Base-by-base conservation (phyloP, 441 rosid genomes). In the Jatropha podagrica region DNA sequence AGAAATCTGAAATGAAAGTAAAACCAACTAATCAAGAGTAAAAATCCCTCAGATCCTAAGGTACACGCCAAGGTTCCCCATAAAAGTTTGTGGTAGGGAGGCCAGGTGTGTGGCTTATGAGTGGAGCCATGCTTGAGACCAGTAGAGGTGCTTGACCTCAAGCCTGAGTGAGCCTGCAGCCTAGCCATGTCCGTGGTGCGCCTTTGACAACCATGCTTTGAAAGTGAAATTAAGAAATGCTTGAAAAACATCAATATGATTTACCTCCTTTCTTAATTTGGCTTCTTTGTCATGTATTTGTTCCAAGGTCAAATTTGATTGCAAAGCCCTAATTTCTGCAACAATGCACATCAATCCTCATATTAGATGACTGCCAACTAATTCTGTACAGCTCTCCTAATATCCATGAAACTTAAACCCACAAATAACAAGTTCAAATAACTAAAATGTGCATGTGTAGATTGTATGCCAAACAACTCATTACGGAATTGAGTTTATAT, bases 231-330 rank as follows among this genome's bases (percentile, higher is more conserved):
- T 5, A 63, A 38, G 77, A 84, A 49, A 13, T 17, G 40, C 51
- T 61, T 27, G 23, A 40, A 72, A 60, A 59, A 44, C n/a, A 32
- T 49, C 12, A 68, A 27, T 32, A 46, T 48, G 9, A 60, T n/a
- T 60, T 61, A 77, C 85, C 77, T 77, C 81, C 41, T 85, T 83
- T 76, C 82, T 85, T 37, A 93, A 83, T 61, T 83, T 86, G 64
- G 83, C 80, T 78, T 88, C 89, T 79, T 82, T 90, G 26, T 87
- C 91, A 20, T 59, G 87, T 72, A 96, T 92, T 85, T 92, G 88
- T 69, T 86, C 89, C 73, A 96, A 81, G 18, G 98, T 92, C 73
- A 96, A 74, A 84, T 89, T 92, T 54, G 94, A 90, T 84, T 86
- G 93, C 90, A 92, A 82, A 79, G 68, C 75, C 80, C 69, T 82